Evolutionary conservation across 164 flowering plant genomes (phyloP), one percentile per base, ranked within the genome.

Genomic region (Magnolia officinalis): DNA sequence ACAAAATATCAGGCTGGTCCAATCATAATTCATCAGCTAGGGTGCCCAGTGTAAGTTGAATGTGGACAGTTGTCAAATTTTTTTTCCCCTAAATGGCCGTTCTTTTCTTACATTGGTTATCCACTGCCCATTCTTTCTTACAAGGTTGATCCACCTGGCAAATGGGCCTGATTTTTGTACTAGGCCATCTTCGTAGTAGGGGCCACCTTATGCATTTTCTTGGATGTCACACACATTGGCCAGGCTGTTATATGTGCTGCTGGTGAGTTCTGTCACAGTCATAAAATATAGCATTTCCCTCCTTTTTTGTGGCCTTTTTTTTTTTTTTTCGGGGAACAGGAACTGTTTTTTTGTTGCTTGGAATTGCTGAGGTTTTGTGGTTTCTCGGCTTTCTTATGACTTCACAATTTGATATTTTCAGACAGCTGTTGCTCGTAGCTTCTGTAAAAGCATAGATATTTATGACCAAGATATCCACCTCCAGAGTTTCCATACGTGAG

Each of bases 381-480:
- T 9, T 55, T 11, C 61, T 55, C 18, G 10, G 61, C 2, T 55
- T 11, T 55, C 61, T 55, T 55, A 11, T 37, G 45, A 37, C 45
- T 37, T 78, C 61, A 31, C 18, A n/a, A 4, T 75, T 66, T 63
- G 50, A 19, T 67, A 24, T 79, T 66, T 80, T 45, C 84, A 94
- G 98, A 87, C 86, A 74, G 98, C 94, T 81, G 92, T 90, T 51
- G 91, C 97, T 45, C 92, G 85, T 71, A 86, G 94, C 85, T 91
- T 92, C 59, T 79, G 94, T 83, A 94, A 86, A 84, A 90, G 88
- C 78, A 79, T 94, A 80, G 94, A 92, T 81, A 63, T 94, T 65
- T 92, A 90, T 85, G 98, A 94, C 83, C 96, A 92, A 80, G 98
- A 92, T 82, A 88, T 94, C 80, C 90, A 86, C 81, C 80, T 94